These are phyloP conservation scores for Furcasterigmium sp. DNA, from an alignment of 2,329 filamentous ascomycete species.

Conservation along the genomic window DNA sequence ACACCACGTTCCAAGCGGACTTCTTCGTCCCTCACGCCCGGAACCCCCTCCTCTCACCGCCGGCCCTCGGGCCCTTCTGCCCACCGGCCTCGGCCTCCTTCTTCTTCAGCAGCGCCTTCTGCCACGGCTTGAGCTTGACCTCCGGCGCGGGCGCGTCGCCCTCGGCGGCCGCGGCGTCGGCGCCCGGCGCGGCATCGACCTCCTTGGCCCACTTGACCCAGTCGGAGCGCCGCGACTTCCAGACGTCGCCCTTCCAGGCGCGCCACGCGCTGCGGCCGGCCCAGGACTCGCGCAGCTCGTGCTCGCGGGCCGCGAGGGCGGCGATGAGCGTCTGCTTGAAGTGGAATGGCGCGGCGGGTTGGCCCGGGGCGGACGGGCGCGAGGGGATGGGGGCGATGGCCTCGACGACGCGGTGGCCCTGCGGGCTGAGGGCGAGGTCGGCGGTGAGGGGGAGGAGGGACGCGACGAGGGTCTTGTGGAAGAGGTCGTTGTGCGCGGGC, in stretches of 20 bases:
- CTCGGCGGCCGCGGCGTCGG: not conserved
- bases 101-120: conserved; percentile 7
- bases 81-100: not conserved
- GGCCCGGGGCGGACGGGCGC: conserved; percentile 32
- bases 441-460: conserved; percentile 37
- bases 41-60: not conserved
- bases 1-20: too few species aligned
- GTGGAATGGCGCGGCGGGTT: conserved; percentile 50
- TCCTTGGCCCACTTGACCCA: conserved; percentile 56
- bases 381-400: conserved; percentile 45
- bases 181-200: conserved; percentile 21
- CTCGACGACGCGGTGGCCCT: conserved; percentile 46
- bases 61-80: not conserved
- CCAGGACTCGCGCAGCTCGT: conserved; percentile 45
- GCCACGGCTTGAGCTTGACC: conserved; percentile 10
- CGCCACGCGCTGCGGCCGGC: conserved; percentile 53
- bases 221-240: conserved; percentile 45
- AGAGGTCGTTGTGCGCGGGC: conserved; percentile 39
- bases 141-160: not conserved
- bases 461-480: conserved; percentile 52
- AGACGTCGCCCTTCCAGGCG: conserved; percentile 52
- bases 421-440: conserved; percentile 42
- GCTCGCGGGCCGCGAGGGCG: conserved; percentile 41
- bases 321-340: conserved; percentile 51
- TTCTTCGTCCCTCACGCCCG: too few species aligned